Percentiles rank a stretch among this genome's conserved stretches.
These are phyloP conservation scores for Pseudocercospora fuligena DNA, from an alignment of 2,329 filamentous ascomycete species.

Conservation along the genomic window DNA sequence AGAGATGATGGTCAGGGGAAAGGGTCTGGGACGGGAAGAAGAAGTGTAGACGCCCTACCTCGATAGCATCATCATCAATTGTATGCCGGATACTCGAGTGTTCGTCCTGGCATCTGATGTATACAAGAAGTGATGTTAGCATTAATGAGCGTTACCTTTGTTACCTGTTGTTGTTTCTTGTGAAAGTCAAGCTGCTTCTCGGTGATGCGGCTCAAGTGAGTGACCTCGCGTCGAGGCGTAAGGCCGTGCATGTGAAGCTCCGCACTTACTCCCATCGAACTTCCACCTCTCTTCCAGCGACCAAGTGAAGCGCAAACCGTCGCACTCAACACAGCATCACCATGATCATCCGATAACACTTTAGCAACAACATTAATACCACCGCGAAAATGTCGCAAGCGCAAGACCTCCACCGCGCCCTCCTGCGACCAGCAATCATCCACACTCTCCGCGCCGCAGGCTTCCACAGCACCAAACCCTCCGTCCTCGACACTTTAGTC, in stretches of 20 bases:
- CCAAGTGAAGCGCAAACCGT: not conserved
- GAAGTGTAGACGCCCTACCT: conserved; percentile 1
- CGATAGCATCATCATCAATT: not conserved
- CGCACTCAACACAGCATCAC: conserved; percentile 6
- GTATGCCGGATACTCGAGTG: not conserved
- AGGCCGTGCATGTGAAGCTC: not conserved
- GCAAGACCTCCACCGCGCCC: conserved; percentile 67
- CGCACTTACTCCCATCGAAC: not conserved
- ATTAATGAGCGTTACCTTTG: not conserved
- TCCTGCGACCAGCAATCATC: conserved; percentile 83
- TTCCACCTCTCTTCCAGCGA: not conserved
- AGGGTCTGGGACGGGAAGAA: not conserved
- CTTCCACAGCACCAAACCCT: conserved; percentile 80
- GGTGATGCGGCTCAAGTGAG: not conserved
- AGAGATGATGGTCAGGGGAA: conserved; percentile 14
- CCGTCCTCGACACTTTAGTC: conserved; percentile 84
- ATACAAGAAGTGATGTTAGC: not conserved
- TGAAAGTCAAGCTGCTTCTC: not conserved
- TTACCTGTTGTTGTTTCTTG: not conserved
- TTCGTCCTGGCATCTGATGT: not conserved
- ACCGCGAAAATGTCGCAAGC: conserved; percentile 35
- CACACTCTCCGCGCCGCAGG: conserved; percentile 91
- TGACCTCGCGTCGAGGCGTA: not conserved
- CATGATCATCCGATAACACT: conserved; percentile 30
- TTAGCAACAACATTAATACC: conserved; percentile 9